A percentile compares a stretch with the other conserved stretches of the same genome.
Conservation (phyloP, 305 asterid genomes). For the Solanum aculeatissimum region DNA sequence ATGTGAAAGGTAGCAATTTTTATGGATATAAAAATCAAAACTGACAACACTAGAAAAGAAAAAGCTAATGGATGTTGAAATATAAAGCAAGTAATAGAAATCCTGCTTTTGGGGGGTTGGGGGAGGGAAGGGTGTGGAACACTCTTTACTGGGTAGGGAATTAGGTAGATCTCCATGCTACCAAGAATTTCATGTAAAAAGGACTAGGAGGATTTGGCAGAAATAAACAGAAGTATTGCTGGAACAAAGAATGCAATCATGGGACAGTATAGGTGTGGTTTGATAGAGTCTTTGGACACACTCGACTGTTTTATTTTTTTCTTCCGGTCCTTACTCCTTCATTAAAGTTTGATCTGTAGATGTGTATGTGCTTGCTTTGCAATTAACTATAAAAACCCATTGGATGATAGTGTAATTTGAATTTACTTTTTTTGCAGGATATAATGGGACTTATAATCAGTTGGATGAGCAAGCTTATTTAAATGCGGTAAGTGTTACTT, state of each 20-base stretch:
- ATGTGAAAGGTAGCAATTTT: neutral
- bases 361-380: neutral
- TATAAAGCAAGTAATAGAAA: neutral
- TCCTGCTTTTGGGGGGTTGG: neutral
- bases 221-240: neutral
- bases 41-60: neutral
- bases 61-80: neutral
- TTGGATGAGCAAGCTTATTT: slow-evolving; percentile 37
- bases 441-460: slow-evolving; percentile 32
- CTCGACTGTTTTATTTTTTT: neutral
- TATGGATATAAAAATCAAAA: neutral
- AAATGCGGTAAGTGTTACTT: slow-evolving; percentile 22
- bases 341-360: neutral
- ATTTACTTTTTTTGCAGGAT: slow-evolving; percentile 24
- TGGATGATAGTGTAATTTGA: neutral
- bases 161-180: neutral
- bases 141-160: neutral
- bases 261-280: neutral
- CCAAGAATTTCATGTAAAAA: neutral
- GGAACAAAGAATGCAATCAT: neutral
- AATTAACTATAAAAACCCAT: neutral
- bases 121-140: neutral
- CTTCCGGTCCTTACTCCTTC: neutral
- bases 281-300: neutral
- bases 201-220: neutral